Evolutionary conservation across 805 yeast species (phyloP), one percentile per base, ranked within the genome.

Genomic region (Teunomyces funiuensis): DNA sequence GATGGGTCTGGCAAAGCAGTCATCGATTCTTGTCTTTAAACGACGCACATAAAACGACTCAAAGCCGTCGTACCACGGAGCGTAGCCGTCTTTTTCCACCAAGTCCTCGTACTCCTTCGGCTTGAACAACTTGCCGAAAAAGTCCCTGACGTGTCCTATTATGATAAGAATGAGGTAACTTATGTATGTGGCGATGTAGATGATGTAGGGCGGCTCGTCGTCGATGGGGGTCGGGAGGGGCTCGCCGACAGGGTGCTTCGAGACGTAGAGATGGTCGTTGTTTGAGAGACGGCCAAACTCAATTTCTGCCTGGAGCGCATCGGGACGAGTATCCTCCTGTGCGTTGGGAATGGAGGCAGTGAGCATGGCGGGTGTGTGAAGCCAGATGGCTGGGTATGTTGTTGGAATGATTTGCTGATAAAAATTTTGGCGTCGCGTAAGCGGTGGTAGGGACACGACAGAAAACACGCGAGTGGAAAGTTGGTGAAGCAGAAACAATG

Each of bases 1-100:
- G n/a, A 95, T 88, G 31, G 97, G 97, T 60, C 96, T 81, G 2
- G 95, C 88, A 63, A 93, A 93, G 64, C 97, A 88, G 66, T 91
- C 98, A 60, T 87, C 96, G 44, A 93, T 79, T 65, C 96, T 85
- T 52, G 77, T 79, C 62, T 93, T 90, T 73, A 93, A 77, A 55
- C 98, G 82, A 55, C 99, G 83, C 31, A 90, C 84, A 63, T 90
- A 93, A 61, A 93, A 95, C 49, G 87, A 81, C 65, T 93, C 99
- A 60, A 91, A 89, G 36, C 89, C 91, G 18, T 93, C 85, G 54
- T 85, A 86, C 85, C 96, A 85, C 20, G 99, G 98, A 25, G 99
- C 97, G 55, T 87, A 82, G 1, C 99, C 99, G 60, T 91, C 82
- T 49, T 76, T 74, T 56, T 87, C 91, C 39, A 83, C 64, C 44